Conservation (phyloP, 2,329 filamentous ascomycete genomes). For the Stachybotrys echinatus region DNA sequence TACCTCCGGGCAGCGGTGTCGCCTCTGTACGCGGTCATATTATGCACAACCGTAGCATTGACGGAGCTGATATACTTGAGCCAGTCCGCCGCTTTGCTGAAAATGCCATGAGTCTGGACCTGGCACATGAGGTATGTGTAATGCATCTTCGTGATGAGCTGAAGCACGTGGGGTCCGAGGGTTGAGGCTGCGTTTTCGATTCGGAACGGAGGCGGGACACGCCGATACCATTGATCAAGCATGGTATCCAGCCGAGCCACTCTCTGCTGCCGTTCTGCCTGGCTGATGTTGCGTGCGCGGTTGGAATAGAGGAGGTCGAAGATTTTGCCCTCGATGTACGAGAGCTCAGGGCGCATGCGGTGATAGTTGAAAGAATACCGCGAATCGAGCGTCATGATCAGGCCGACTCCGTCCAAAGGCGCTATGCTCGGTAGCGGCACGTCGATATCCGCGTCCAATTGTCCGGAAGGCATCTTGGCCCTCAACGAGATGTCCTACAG, state of each 20-base stretch:
- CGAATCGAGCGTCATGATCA: slow-evolving; percentile 28
- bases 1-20: background rate
- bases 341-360: slow-evolving; percentile 31
- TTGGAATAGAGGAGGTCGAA: slow-evolving; percentile 33
- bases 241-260: slow-evolving; percentile 21
- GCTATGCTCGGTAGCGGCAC: slow-evolving; percentile 26
- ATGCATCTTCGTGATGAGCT: slow-evolving; percentile 30
- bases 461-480: slow-evolving; percentile 29
- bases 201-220: slow-evolving; percentile 25
- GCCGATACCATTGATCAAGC: slow-evolving; percentile 29
- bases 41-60: slow-evolving; percentile 16
- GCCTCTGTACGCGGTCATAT: slow-evolving; percentile 6
- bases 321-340: slow-evolving; percentile 33
- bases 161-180: slow-evolving; percentile 19
- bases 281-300: slow-evolving; percentile 17
- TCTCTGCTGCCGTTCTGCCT: slow-evolving; percentile 21
- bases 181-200: slow-evolving; percentile 24
- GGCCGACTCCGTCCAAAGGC: slow-evolving; percentile 22
- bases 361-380: slow-evolving; percentile 29
- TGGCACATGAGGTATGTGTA: slow-evolving; percentile 29
- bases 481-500: slow-evolving; percentile 26
- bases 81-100: slow-evolving; percentile 31
- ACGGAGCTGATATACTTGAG: slow-evolving; percentile 23
- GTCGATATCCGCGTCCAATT: slow-evolving; percentile 34
- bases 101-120: slow-evolving; percentile 32